Percentiles rank a stretch among this genome's conserved stretches.
Conservation (phyloP, 257 asterid species). For the Hygrophila difformis region DNA sequence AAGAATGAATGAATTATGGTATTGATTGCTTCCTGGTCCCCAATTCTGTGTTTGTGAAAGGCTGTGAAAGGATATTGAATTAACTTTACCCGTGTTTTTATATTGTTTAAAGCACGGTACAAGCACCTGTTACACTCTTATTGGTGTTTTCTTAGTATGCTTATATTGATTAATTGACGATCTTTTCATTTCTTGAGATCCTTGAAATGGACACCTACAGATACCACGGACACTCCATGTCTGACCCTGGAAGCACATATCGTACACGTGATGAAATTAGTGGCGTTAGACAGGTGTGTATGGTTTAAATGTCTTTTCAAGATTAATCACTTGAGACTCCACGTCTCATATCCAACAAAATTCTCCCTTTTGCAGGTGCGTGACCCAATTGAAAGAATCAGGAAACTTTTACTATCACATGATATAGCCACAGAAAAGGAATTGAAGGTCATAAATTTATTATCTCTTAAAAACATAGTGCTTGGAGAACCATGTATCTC, state of each 20-base stretch:
- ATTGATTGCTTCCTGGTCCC: too few species aligned
- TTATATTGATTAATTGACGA: too few species aligned
- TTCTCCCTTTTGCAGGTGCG: constrained; percentile 69
- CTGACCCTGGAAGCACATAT: constrained; percentile 99
- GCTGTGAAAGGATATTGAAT: too few species aligned
- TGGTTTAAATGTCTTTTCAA: constrained; percentile 3
- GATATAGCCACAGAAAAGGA: constrained; percentile 85
- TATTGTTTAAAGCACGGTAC: too few species aligned
- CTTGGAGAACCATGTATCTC: not conserved
- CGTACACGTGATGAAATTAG: constrained; percentile 95
- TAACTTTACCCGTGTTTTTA: too few species aligned
- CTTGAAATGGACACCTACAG: constrained; percentile 99
- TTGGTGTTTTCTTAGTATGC: too few species aligned
- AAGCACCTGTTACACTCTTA: too few species aligned
- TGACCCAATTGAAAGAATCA: constrained; percentile 89
- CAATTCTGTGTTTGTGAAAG: too few species aligned
- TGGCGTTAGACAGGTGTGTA: constrained; percentile 81
- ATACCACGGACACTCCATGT: constrained; percentile 97
- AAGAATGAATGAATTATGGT: too few species aligned
- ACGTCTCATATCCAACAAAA: too few species aligned
- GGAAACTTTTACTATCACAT: constrained; percentile 68
- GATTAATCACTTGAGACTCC: too few species aligned
- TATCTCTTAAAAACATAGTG: constrained; percentile 8
- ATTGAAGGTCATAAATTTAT: constrained; percentile 52
- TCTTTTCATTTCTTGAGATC: too few species aligned